These are phyloP conservation scores for Rosa persica DNA, from an alignment of 306 rosid genomes.

Conservation along the genomic window DNA sequence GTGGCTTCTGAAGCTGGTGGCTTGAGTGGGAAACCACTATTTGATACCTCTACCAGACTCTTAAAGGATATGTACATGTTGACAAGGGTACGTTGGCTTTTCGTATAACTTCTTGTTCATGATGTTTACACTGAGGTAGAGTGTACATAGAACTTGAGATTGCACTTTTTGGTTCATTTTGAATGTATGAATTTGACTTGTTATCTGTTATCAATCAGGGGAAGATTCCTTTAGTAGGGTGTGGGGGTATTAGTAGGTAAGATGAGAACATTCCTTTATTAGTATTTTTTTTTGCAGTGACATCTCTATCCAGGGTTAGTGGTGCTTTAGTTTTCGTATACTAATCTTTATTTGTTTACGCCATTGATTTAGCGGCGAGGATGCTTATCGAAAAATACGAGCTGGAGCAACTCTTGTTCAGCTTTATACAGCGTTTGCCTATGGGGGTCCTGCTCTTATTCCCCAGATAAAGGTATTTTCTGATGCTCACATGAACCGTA, in stretches of 20 bases:
- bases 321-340: neutral
- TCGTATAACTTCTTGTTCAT: slow-evolving; percentile 2
- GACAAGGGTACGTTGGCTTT: slow-evolving; percentile 70
- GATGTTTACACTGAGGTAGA: neutral
- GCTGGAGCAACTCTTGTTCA: slow-evolving; percentile 96
- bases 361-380: slow-evolving; percentile 72
- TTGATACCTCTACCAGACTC: slow-evolving; percentile 62
- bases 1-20: slow-evolving; percentile 85
- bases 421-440: slow-evolving; percentile 89
- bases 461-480: slow-evolving; percentile 87
- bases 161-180: neutral
- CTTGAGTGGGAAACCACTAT: slow-evolving; percentile 97
- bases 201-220: slow-evolving; percentile 58
- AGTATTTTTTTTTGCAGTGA: neutral
- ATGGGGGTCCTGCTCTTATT: slow-evolving; percentile 93
- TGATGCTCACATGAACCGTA: neutral
- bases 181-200: slow-evolving; percentile 5
- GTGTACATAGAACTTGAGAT: neutral
- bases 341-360: slow-evolving; percentile 4
- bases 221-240: slow-evolving; percentile 80
- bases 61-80: slow-evolving; percentile 84
- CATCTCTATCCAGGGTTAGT: neutral
- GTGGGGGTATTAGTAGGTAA: slow-evolving; percentile 91
- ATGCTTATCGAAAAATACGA: slow-evolving; percentile 82
- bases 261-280: slow-evolving; percentile 10